Base-by-base conservation (phyloP, 2,329 filamentous ascomycete genomes). In the Scedosporium aurantiacum region DNA sequence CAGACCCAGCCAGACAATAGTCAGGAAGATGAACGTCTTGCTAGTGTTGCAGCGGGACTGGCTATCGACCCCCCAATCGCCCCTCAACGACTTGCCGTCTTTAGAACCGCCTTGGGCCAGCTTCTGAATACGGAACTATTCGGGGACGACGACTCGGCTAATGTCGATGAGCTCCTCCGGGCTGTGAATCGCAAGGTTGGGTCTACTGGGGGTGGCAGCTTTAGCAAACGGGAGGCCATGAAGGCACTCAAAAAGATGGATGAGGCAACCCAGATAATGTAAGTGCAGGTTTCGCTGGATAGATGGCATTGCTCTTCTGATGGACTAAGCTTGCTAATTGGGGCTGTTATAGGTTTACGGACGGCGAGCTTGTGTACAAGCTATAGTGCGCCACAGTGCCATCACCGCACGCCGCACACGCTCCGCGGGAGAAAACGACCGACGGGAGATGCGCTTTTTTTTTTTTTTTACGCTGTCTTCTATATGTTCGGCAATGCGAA, bases 261-360 rank as follows among this genome's bases (percentile, higher is more conserved):
- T 68, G 86, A 89, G 65, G 79, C 82, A 67, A 97, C 97, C 73
- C 87, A 93, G 77, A 86, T 99, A 70, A 99, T 99, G 92, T 93
- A 78, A 83, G 89, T 85, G 61, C 57, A 23, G 25, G 28, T 7
- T 23, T 28, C 41, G 25, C 8, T 37, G 2, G 32, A 10, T 37
- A 37, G 32, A 37, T 10, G 10, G 32, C 10, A 37, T 37, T 37
- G 32, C 4, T 37, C 10, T 10, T 14, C 14, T 37, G 32, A 37
- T 37, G 10, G 32, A 37, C 32, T 37, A 37, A 37, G 14, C 32
- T 37, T 59, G 18, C 52, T 25, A n/a, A 60, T 18, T 61, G 6
- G 56, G 67, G 73, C 65, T 71, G 10, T 16, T 37, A 5, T 61
- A 84, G 80, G 81, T 82, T 80, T 65, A 77, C 79, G 10, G 79